Base-by-base conservation (phyloP, 2,329 filamentous ascomycete species). In the Curvularia verruculosa region DNA sequence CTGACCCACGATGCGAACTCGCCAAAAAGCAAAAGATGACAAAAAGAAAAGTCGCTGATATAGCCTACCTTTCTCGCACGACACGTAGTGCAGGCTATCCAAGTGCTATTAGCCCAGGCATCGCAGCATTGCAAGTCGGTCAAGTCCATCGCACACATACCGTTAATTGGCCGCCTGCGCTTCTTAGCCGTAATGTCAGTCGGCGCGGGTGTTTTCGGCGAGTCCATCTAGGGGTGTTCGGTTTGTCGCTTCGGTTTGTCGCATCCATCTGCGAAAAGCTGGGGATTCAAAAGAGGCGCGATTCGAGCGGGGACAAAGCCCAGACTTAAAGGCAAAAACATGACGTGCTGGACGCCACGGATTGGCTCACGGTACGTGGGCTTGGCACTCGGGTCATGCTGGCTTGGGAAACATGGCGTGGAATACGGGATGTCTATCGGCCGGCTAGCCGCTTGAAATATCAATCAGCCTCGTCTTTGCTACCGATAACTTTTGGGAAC, bases 101-200 rank as follows among this genome's bases (percentile, higher is more conserved):
- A 26, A 12, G 43, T 23, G 37, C 47, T 28, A 31, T 63, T 60
- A 65, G 56, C 47, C 49, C 18, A 36, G 23, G 12, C 29, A 3
- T 39, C 12, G 31, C 28, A 48, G 39, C 23, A 51, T 49, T 39
- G 13, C 40, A 54, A 47, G 46, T 34, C 9, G 37, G 6, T 23
- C 18, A 19, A 26, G 23, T 49, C 46, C 52, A 49, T 44, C 7
- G 13, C 29, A 54, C 29, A 54, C 53, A 31, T 62, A 70, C 68
- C 68, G 54, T 70, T 70, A n/a, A 68, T 52, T 41, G 67, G 65
- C 48, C 68, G 64, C 55, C 59, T 67, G 40, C 68, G 65, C 59
- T 63, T 67, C 63, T 66, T 66, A 59, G 56, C 40, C 53, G 50
- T 53, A 43, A 51, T 41, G 45, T 60, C 64, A 49, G 56, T 28